Percentiles rank a stretch among this genome's conserved stretches.
phyloP scores from a whole-genome alignment of 257 asterid genomes.

The Nicotiana noctiflora region DNA sequence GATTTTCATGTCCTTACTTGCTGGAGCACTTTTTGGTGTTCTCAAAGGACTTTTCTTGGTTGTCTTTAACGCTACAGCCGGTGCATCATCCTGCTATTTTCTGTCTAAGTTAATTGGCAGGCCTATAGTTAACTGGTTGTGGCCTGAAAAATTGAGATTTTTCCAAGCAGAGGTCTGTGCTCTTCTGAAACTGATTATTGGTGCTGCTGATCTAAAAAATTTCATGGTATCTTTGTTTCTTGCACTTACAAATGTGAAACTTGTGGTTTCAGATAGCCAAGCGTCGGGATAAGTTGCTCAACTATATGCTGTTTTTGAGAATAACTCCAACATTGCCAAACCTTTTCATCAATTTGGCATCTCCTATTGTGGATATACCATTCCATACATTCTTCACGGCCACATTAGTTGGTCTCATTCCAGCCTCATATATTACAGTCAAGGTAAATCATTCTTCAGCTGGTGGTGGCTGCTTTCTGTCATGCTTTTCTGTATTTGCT shows the following conservation, averaged over 20 bases:
- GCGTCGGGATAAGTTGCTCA: constrained; percentile 75
- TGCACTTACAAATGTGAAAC: not conserved
- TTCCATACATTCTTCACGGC: constrained; percentile 77
- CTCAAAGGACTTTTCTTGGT: constrained; percentile 73
- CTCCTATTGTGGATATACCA: constrained; percentile 94
- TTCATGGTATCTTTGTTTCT: not conserved
- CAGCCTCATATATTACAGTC: constrained; percentile 84
- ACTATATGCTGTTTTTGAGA: constrained; percentile 85
- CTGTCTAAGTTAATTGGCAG: constrained; percentile 80
- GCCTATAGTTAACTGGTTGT: constrained; percentile 74
- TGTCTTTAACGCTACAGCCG: constrained; percentile 84
- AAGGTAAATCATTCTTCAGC: constrained; percentile 44
- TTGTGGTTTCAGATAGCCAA: constrained; percentile 60
- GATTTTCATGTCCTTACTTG: constrained; percentile 87
- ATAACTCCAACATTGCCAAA: constrained; percentile 91
- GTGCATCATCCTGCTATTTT: constrained; percentile 88
- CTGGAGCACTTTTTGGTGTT: constrained; percentile 94
- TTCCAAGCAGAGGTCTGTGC: constrained; percentile 74
- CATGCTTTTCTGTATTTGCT: constrained; percentile 1
- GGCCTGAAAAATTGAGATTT: constrained; percentile 83
- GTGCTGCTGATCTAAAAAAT: not conserved
- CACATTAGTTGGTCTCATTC: constrained; percentile 76
- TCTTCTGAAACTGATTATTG: not conserved
- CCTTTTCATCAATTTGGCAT: constrained; percentile 88
- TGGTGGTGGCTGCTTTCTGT: not conserved